phyloP scores from a whole-genome alignment of 208 protist species.

The Trypanosoma brucei region DNA sequence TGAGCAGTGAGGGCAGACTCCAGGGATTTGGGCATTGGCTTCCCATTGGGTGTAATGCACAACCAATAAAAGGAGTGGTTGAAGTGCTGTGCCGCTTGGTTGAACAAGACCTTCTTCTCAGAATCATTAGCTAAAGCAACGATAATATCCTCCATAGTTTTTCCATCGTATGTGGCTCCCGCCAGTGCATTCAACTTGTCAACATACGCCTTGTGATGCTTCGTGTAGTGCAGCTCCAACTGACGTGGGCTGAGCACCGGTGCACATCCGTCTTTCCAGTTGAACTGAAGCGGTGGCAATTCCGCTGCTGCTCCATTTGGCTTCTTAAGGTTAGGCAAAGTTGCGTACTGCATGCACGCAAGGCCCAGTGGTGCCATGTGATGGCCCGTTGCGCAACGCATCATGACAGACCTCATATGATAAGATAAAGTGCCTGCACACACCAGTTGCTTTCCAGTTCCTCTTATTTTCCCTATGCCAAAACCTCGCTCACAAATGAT shows the following conservation, averaged over 20 bases:
- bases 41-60: constrained; percentile 70
- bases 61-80: constrained; percentile 92
- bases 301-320: constrained; percentile 49
- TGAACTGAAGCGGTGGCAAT: constrained; percentile 64
- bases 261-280: constrained; percentile 64
- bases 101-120: constrained; percentile 80
- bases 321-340: constrained; percentile 54
- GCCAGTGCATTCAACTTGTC: constrained; percentile 87
- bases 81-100: constrained; percentile 91
- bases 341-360: constrained; percentile 27
- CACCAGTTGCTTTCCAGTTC: not conserved
- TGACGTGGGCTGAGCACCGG: constrained; percentile 78
- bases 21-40: constrained; percentile 53
- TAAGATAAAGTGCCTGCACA: not conserved
- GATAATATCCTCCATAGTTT: constrained; percentile 85
- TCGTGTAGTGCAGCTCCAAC: constrained; percentile 90
- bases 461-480: not conserved
- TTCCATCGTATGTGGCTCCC: constrained; percentile 57
- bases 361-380: not conserved
- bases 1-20: constrained; percentile 58
- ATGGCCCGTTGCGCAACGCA: not conserved
- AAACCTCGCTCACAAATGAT: too few species aligned
- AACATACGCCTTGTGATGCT: constrained; percentile 92
- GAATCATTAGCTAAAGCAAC: constrained; percentile 27
- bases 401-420: not conserved